Base-by-base conservation (phyloP, 2,329 filamentous ascomycete species). In the Taxawa tesnikishii region DNA sequence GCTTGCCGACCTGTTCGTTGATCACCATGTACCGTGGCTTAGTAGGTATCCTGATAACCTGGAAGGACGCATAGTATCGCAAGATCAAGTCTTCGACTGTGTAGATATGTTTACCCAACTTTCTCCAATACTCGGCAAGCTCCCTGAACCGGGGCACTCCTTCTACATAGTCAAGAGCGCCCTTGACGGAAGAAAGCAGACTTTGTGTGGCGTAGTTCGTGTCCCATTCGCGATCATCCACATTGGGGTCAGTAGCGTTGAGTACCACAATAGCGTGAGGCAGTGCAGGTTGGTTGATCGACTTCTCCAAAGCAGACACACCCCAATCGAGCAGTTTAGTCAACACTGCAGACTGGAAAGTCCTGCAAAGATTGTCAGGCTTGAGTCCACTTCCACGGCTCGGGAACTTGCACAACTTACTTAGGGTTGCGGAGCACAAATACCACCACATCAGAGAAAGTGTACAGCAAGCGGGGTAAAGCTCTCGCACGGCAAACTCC, bases 181-280 rank as follows among this genome's bases (percentile, higher is more conserved):
- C 41, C 17, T 45, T 44, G 4, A 54, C 48, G 4, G 50, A 50
- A 3, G 48, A 46, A 1, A 54, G 41, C 6, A 54, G 34, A 29
- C 45, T 51, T 33, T 52, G 48, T 0, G 49, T 54, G 1, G 50
- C 49, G 33, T 46, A 51, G 23, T 46, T 43, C 32, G 48, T 45
- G 28, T 51, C 48, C 50, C 50, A 54, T 35, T 53, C 47, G 15
- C 42, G 41, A n/a, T 49, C 49, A 21, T 53, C 46, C 1, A 54
- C 48, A 4, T 37, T 40, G 7, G 49, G 49, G 35, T 52, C 49
- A 3, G 46, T 48, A 5, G 47, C 50, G 23, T 53, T 54, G 21
- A 73, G 50, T 0, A 63, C 65, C 26, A 73, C 64, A 32, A 73
- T 59, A 5, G 63, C 67, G 42, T 70, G 65, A 3, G 69, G 68